These are phyloP conservation scores for Leucocoprinus leucothites DNA, from an alignment of 768 basidiomycete species.

Conservation along the genomic window DNA sequence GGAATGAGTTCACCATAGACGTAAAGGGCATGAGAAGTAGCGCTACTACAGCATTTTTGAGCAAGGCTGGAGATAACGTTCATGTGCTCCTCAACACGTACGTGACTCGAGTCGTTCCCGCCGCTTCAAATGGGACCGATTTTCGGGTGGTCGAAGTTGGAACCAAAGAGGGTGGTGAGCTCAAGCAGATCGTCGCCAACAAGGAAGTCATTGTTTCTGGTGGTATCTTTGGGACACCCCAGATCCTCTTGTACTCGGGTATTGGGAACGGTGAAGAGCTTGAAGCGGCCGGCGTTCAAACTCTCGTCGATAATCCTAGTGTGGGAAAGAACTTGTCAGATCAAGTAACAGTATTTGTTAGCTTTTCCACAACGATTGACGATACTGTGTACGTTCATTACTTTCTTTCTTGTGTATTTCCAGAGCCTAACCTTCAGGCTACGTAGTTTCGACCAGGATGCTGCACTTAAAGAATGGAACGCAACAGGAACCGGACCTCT, in stretches of 20 bases:
- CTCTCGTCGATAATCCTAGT: slow-evolving; percentile 17
- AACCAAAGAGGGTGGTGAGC: background rate
- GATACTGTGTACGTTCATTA: background rate
- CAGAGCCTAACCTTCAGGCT: background rate
- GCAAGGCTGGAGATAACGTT: slow-evolving; percentile 4
- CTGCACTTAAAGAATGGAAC: slow-evolving; percentile 14
- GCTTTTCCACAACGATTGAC: background rate
- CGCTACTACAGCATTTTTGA: slow-evolving; percentile 14
- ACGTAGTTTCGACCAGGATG: background rate
- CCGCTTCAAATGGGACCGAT: slow-evolving; percentile 6
- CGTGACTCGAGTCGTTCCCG: slow-evolving; percentile 11
- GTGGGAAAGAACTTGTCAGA: slow-evolving; percentile 22
- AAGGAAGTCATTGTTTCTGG: slow-evolving; percentile 32
- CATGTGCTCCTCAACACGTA: slow-evolving; percentile 12
- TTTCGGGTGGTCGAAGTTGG: slow-evolving; percentile 13
- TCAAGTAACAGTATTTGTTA: slow-evolving; percentile 11
- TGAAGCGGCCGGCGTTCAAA: slow-evolving; percentile 12
- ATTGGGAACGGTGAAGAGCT: slow-evolving; percentile 21
- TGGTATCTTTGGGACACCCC: slow-evolving; percentile 27
- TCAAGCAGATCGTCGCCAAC: slow-evolving; percentile 15
- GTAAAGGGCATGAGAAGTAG: slow-evolving; percentile 13
- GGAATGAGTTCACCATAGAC: slow-evolving; percentile 12
- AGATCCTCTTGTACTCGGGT: slow-evolving; percentile 22
- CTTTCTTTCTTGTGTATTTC: too few species aligned
- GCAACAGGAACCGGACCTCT: slow-evolving; percentile 12